Percentiles rank a stretch among this genome's conserved stretches.
phyloP scores from a whole-genome alignment of 2,329 filamentous ascomycete genomes.

The Fusarium sp. region DNA sequence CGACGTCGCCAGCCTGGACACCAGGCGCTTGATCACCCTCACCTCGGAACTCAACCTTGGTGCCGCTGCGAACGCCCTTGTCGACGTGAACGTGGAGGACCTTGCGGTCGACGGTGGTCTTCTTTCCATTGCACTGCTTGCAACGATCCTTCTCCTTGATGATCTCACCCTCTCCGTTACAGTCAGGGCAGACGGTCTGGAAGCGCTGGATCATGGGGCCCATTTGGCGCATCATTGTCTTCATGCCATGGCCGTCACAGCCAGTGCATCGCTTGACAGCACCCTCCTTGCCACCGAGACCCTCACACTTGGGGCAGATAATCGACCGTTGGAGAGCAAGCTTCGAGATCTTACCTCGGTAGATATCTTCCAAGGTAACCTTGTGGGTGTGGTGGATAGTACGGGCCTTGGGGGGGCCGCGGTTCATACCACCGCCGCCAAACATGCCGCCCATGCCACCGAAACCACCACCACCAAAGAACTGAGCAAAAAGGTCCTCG shows the following conservation, averaged over 20 bases:
- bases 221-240: conserved; percentile 99
- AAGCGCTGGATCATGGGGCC: conserved; percentile 99
- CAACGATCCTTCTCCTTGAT: conserved; percentile 98
- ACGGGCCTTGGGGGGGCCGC: conserved; percentile 86
- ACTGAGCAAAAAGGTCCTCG: conserved; percentile 95
- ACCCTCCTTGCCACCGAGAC: conserved; percentile 95
- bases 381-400: conserved; percentile 99
- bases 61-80: conserved; percentile 89
- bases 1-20: conserved; percentile 92
- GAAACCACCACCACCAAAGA: conserved; percentile 79
- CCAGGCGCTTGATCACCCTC: conserved; percentile 97
- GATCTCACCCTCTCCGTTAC: conserved; percentile 95
- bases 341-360: conserved; percentile 97
- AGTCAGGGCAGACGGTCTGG: conserved; percentile 98
- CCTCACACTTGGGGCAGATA: conserved; percentile 94
- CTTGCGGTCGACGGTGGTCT: conserved; percentile 97
- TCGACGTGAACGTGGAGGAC: conserved; percentile 98
- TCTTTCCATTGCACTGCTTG: conserved; percentile 97
- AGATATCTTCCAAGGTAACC: conserved; percentile 96
- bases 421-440: conserved; percentile 72
- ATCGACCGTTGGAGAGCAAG: conserved; percentile 96
- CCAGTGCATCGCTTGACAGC: conserved; percentile 93
- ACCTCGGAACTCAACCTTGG: conserved; percentile 96
- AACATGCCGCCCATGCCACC: conserved; percentile 78
- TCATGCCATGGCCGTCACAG: conserved; percentile 96